phyloP scores from a whole-genome alignment of 345 rosid species.

The Erucastrum elatum region DNA sequence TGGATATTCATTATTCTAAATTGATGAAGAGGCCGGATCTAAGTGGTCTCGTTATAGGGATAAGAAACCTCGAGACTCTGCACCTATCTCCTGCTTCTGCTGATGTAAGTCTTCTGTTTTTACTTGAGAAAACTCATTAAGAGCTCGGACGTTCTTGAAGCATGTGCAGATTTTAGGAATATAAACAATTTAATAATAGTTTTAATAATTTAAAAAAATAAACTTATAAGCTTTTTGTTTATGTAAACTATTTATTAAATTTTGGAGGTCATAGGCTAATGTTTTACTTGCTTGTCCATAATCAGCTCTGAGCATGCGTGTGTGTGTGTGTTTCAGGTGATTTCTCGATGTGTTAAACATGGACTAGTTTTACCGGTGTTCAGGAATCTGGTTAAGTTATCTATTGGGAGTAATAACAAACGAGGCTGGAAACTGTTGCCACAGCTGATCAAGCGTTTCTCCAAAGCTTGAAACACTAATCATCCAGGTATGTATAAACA shows the following conservation, averaged over 20 bases:
- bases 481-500: background rate
- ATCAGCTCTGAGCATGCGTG: too few species aligned
- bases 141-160: constrained; percentile 6
- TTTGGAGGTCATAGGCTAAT: too few species aligned
- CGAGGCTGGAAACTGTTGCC: background rate
- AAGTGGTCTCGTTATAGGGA: background rate
- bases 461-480: background rate
- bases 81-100: background rate
- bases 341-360: background rate
- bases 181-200: too few species aligned
- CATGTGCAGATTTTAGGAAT: background rate
- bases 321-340: background rate
- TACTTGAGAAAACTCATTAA: background rate
- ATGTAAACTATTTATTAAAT: too few species aligned
- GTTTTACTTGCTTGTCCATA: too few species aligned
- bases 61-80: background rate
- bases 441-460: background rate
- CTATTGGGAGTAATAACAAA: background rate
- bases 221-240: too few species aligned
- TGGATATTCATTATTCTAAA: background rate
- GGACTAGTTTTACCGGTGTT: background rate
- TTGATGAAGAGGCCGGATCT: background rate
- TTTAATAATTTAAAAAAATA: too few species aligned
- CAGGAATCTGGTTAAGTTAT: background rate
- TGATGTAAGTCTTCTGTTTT: background rate